Percentiles rank a stretch among this genome's conserved stretches.
phyloP scores from a whole-genome alignment of 148 eudicot genomes.

The Diospyros kaki region DNA sequence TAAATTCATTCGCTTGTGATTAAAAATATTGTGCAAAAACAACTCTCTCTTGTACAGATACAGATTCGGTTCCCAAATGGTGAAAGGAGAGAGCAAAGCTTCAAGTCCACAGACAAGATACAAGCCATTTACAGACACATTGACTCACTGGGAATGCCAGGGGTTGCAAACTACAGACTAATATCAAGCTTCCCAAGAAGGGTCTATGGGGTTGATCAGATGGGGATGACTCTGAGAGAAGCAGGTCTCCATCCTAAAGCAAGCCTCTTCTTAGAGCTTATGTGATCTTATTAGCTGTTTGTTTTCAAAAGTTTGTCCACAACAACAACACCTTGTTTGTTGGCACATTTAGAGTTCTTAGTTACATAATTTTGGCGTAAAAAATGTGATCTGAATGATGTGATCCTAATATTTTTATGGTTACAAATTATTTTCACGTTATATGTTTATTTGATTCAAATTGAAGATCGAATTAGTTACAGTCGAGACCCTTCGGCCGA shows the following conservation, averaged over 20 bases:
- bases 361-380: too few relatives aligned
- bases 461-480: too few relatives aligned
- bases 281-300: slow-evolving; percentile 15
- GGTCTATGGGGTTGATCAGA: slow-evolving; percentile 70
- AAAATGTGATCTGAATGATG: too few relatives aligned
- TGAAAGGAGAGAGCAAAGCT: slow-evolving; percentile 65
- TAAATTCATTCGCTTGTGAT: too few relatives aligned
- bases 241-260: slow-evolving; percentile 81
- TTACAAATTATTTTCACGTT: too few relatives aligned
- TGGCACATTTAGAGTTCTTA: too few relatives aligned
- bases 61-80: slow-evolving; percentile 83
- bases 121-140: slow-evolving; percentile 53
- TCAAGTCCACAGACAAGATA: slow-evolving; percentile 56
- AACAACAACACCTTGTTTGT: too few relatives aligned
- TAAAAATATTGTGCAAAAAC: neutral
- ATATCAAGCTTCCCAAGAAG: slow-evolving; percentile 82
- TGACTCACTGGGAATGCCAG: slow-evolving; percentile 60
- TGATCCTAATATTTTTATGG: too few relatives aligned
- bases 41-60: slow-evolving; percentile 41
- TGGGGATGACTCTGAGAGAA: slow-evolving; percentile 60
- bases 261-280: slow-evolving; percentile 67
- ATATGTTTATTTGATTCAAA: too few relatives aligned
- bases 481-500: too few relatives aligned
- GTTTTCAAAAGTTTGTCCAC: too few relatives aligned
- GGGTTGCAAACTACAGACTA: slow-evolving; percentile 53